Percentiles rank a stretch among this genome's conserved stretches.
These are phyloP conservation scores for Rubroboletus satanas DNA, from an alignment of 768 basidiomycete genomes.

Conservation along the genomic window DNA sequence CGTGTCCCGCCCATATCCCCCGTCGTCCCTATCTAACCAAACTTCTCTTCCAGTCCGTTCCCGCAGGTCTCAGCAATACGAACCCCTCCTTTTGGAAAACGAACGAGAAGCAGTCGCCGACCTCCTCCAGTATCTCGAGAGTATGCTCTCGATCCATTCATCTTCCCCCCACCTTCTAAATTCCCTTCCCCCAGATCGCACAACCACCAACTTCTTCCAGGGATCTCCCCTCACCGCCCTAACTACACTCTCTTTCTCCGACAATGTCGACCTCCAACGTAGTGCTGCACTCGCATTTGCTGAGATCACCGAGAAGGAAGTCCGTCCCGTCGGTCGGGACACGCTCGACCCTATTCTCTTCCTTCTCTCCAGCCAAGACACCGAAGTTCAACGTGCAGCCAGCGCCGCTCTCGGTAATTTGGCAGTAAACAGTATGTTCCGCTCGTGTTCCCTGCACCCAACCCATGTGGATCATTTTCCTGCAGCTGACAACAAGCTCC, in stretches of 20 bases:
- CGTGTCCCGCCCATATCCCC: slow-evolving; percentile 28
- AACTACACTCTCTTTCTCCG: slow-evolving; percentile 96
- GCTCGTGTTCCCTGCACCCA: slow-evolving; percentile 15
- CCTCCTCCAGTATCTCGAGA: slow-evolving; percentile 95
- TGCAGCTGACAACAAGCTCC: slow-evolving; percentile 95
- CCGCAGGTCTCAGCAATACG: slow-evolving; percentile 81
- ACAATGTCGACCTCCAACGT: slow-evolving; percentile 98
- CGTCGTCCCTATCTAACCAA: slow-evolving; percentile 12
- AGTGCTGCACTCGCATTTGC: slow-evolving; percentile 98
- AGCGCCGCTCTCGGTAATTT: slow-evolving; percentile 96
- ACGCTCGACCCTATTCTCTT: slow-evolving; percentile 98
- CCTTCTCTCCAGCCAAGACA: slow-evolving; percentile 94
- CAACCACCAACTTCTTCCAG: slow-evolving; percentile 97
- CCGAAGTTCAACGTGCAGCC: slow-evolving; percentile 97
- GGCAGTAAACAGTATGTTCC: slow-evolving; percentile 88
- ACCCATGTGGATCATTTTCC: slow-evolving; percentile 8
- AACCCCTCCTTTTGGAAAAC: slow-evolving; percentile 83
- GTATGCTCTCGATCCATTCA: slow-evolving; percentile 44
- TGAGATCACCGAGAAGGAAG: slow-evolving; percentile 99
- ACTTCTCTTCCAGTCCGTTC: slow-evolving; percentile 56
- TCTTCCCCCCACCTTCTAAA: not conserved
- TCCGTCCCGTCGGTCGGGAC: slow-evolving; percentile 92
- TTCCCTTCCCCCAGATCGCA: slow-evolving; percentile 56
- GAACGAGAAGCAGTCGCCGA: slow-evolving; percentile 98
- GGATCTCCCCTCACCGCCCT: slow-evolving; percentile 90